phyloP scores from a whole-genome alignment of 495 filamentous ascomycete species.

The Clohesyomyces aquaticus region DNA sequence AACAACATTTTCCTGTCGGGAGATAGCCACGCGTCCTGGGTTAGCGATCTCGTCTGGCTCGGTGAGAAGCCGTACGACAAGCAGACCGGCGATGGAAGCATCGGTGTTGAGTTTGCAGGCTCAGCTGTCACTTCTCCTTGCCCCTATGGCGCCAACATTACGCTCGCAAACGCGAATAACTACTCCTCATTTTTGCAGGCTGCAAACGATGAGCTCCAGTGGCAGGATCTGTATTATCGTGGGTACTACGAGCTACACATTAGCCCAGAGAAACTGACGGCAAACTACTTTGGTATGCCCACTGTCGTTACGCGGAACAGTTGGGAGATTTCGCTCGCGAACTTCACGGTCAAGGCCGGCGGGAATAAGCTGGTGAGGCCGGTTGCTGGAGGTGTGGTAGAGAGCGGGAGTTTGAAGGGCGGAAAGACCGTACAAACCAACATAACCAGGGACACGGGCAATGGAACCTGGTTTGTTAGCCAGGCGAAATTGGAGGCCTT shows the following conservation, averaged over 20 bases:
- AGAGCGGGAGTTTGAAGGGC: constrained; percentile 54
- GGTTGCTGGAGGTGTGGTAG: constrained; percentile 52
- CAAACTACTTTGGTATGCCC: constrained; percentile 59
- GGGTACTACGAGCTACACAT: constrained; percentile 52
- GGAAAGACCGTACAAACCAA: constrained; percentile 54
- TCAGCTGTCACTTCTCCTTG: constrained; percentile 61
- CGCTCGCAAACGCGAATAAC: constrained; percentile 50
- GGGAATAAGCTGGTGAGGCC: constrained; percentile 57
- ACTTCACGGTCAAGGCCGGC: constrained; percentile 61
- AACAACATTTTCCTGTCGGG: constrained; percentile 72
- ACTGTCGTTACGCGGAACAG: constrained; percentile 42
- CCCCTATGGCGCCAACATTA: constrained; percentile 55
- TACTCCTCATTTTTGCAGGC: constrained; percentile 50
- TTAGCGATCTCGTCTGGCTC: constrained; percentile 67
- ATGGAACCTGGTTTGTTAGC: constrained; percentile 39
- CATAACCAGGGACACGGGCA: constrained; percentile 45
- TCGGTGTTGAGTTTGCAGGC: constrained; percentile 71
- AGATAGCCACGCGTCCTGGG: constrained; percentile 67
- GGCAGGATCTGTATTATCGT: constrained; percentile 70
- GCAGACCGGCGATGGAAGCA: constrained; percentile 58
- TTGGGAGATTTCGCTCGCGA: constrained; percentile 61
- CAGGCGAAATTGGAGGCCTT: constrained; percentile 32
- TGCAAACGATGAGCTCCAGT: constrained; percentile 64
- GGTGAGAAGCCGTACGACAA: constrained; percentile 60
- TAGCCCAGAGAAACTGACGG: constrained; percentile 44